These are phyloP conservation scores for Acorus calamus DNA, from an alignment of 106 monocot genomes.

Conservation along the genomic window DNA sequence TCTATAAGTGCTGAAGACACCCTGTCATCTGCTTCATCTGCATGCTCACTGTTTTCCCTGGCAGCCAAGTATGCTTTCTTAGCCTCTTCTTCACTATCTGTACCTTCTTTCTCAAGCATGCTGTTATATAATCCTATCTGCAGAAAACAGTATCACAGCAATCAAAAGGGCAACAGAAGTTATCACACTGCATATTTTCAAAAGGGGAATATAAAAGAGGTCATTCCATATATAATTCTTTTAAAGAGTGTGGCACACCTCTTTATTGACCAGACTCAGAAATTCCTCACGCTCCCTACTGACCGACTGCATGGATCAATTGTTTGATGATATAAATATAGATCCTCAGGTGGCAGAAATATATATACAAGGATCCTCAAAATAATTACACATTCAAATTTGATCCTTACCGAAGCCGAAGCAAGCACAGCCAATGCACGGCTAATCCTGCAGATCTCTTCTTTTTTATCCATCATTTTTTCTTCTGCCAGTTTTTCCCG, in stretches of 20 bases:
- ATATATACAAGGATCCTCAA: too few relatives aligned
- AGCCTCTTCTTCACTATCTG: constrained; percentile 91
- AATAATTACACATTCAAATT: too few relatives aligned
- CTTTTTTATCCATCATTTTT: constrained; percentile 46
- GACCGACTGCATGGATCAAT: constrained; percentile 52
- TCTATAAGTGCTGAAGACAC: constrained; percentile 75
- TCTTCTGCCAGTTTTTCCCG: constrained; percentile 23
- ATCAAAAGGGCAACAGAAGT: too few relatives aligned
- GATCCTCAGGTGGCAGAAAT: too few relatives aligned
- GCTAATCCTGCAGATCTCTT: constrained; percentile 77
- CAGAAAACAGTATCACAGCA: background rate
- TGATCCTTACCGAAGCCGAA: constrained; percentile 66
- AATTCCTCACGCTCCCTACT: constrained; percentile 80
- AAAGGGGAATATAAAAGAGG: too few relatives aligned
- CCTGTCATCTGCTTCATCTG: constrained; percentile 49
- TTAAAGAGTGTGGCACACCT: constrained; percentile 26
- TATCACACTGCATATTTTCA: too few relatives aligned
- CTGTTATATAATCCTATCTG: constrained; percentile 87
- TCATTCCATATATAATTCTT: background rate
- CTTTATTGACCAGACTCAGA: constrained; percentile 70
- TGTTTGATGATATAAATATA: too few relatives aligned
- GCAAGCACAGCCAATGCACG: constrained; percentile 83
- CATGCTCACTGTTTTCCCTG: constrained; percentile 46
- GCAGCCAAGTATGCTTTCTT: constrained; percentile 83
- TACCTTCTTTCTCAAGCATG: constrained; percentile 83